Conservation (phyloP, 768 basidiomycete genomes). For the Collybia sordida region DNA sequence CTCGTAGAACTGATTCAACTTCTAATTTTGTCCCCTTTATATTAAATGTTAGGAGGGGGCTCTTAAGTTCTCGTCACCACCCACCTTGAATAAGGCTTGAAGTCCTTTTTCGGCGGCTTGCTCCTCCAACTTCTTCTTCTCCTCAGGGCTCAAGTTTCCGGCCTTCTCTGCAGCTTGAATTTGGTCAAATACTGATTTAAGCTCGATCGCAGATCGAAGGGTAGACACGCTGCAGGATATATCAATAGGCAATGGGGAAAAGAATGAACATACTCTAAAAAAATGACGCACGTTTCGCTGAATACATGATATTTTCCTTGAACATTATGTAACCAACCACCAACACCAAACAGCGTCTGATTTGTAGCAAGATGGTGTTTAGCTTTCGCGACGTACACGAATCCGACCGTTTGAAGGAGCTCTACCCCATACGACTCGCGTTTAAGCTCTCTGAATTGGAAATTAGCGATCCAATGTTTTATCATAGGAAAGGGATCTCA, state of each 20-base stretch:
- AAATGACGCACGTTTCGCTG: conserved; percentile 78
- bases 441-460: conserved; percentile 63
- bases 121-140: conserved; percentile 82
- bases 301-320: conserved; percentile 93
- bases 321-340: conserved; percentile 91
- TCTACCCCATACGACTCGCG: conserved; percentile 87
- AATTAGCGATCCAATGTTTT: too few relatives aligned
- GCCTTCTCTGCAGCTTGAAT: conserved; percentile 88
- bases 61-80: not conserved
- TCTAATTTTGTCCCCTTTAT: conserved; percentile 85
- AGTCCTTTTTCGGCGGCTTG: conserved; percentile 92
- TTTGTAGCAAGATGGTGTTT: conserved; percentile 81
- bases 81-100: conserved; percentile 86
- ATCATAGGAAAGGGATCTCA: conserved; percentile 19
- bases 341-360: conserved; percentile 76
- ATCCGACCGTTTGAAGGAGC: conserved; percentile 81
- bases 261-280: not conserved
- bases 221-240: conserved; percentile 69
- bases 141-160: conserved; percentile 75
- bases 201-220: conserved; percentile 80
- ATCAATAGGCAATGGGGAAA: not conserved
- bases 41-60: not conserved
- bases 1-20: conserved; percentile 84
- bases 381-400: conserved; percentile 79
- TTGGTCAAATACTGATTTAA: conserved; percentile 89